Evolutionary conservation across 257 asterid species (phyloP).

Genomic region (Lavandula angustifolia): DNA sequence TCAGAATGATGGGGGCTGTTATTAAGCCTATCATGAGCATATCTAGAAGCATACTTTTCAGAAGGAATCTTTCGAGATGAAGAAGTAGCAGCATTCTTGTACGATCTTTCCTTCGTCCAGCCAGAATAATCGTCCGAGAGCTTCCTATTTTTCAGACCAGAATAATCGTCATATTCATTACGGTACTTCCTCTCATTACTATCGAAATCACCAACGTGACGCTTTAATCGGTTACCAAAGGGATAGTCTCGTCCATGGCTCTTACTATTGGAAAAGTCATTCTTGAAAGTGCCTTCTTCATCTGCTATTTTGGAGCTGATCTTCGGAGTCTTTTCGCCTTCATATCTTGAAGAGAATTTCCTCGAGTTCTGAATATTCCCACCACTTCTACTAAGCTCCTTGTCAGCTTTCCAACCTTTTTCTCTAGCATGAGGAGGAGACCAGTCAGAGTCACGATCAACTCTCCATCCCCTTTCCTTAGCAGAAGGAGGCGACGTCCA

Average conservation of each 20-base stretch:
- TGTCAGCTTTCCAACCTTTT: constrained; percentile 16
- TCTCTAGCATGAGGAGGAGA: no score
- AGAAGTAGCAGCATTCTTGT: constrained; percentile 48
- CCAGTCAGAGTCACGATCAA: constrained; percentile 40
- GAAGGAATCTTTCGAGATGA: constrained; percentile 56
- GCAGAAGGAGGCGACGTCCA: constrained; percentile 46
- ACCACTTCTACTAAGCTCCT: constrained; percentile 60
- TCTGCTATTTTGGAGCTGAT: constrained; percentile 61
- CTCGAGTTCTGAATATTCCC: constrained; percentile 57
- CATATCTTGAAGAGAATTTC: constrained; percentile 68
- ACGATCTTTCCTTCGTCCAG: constrained; percentile 50
- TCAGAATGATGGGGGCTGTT: constrained; percentile 77
- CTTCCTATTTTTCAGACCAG: constrained; percentile 73
- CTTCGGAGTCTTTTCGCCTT: constrained; percentile 62
- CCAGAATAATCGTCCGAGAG: constrained; percentile 69
- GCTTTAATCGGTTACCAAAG: constrained; percentile 60
- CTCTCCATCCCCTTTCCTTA: constrained; percentile 63
- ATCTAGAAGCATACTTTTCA: constrained; percentile 76
- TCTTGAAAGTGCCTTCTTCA: constrained; percentile 65
- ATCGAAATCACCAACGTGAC: constrained; percentile 70
- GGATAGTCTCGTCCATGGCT: constrained; percentile 61
- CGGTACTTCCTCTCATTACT: constrained; percentile 59
- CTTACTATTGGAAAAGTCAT: constrained; percentile 67
- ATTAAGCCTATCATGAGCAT: constrained; percentile 59
- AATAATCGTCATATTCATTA: constrained; percentile 59